Evolutionary conservation across 1,139 yeast species (phyloP), one percentile per base, ranked within the genome.

Genomic region (Magnusiomyces tetraspermus): DNA sequence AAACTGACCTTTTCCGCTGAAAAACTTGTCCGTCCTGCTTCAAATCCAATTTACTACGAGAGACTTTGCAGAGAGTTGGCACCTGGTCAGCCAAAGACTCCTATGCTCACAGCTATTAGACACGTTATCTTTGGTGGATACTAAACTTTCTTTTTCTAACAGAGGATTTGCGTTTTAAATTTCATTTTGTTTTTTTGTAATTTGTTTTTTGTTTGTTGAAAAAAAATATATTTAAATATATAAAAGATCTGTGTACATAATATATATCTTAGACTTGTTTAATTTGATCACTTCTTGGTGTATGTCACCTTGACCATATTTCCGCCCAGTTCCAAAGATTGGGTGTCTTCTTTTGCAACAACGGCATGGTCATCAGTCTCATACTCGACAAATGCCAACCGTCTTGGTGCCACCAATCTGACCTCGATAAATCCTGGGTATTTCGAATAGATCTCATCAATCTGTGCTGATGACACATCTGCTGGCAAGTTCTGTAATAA

Each of bases 311-410:
- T 58, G 37, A 75, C 68, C 31, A 63, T 63, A 3, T 58, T 55
- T 15, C 67, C 77, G 11, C 68, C 69, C 28, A 79, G 59, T 11
- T 54, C 60, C 46, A 76, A 57, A 0, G 63, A 63, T 5, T 60
- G 60, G 0, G 76, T 75, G 2, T 72, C 63, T 15, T 73, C 71
- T 54, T 72, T 68, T 2, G 78, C 79, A 1, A 62, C 65, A 0
- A 74, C 67, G 0, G 87, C 82, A 45, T 73, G 71, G 3, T 65
- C 67, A 28, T 79, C 83, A 5, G 72, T 69, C 37, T 77, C 81
- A 64, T 82, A 92, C 61, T 92, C 97, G 13, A 92, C 77, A 66
- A 92, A 85, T 6, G 94, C 95, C 52, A 92, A 77, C 45, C 78
- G 76, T 49, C 88, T 76, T 1, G 82, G 79, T 2, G 77, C 74